Evolutionary conservation across 805 yeast species (phyloP), one percentile per base, ranked within the genome.

Genomic region (Tetrapisispora namnaoensis): DNA sequence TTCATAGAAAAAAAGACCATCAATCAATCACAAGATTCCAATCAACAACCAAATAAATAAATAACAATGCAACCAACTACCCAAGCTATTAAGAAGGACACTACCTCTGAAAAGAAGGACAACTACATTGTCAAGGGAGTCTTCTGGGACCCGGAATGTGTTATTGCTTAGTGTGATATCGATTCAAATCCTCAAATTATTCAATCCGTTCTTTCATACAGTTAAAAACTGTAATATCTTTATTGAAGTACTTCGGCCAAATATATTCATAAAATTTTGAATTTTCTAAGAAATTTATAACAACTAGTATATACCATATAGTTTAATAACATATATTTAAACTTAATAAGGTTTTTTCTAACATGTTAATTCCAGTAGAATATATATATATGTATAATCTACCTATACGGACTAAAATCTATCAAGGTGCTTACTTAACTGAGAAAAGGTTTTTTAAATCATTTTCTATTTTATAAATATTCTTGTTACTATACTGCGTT

Each of bases 1-100:
- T 18, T 14, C 10, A 34, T 20, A 18, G 10, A 34, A 2, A 44
- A 35, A 38, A n/a, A 47, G 3, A 35, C 5, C 44, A 45, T 27
- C 46, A 42, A 48, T 9, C 42, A 37, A 42, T 28, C 43, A 42
- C 36, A 24, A 36, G 21, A 36, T 17, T 17, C n/a, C 34, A 40
- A 40, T 16, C 17, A 32, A 38, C 40, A 44, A 40, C 14, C 37
- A 5, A 49, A 10, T 22, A n/a, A 36, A 18, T 10, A 18, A 24
- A 46, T 32, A 47, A 49, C 40, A 45, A 60, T 60, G 65, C 63
- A 58, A 57, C 62, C 65, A 55, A 50, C 59, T 49, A 49, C 55
- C 37, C 56, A 58, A 45, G 62, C 63, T 37, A 52, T 60, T 40
- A 53, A 56, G 46, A 58, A 60, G 44, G 50, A 58, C 49, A 58